Evolutionary conservation across 1,139 yeast genomes (phyloP).

Genomic region (Diutina rugosa): DNA sequence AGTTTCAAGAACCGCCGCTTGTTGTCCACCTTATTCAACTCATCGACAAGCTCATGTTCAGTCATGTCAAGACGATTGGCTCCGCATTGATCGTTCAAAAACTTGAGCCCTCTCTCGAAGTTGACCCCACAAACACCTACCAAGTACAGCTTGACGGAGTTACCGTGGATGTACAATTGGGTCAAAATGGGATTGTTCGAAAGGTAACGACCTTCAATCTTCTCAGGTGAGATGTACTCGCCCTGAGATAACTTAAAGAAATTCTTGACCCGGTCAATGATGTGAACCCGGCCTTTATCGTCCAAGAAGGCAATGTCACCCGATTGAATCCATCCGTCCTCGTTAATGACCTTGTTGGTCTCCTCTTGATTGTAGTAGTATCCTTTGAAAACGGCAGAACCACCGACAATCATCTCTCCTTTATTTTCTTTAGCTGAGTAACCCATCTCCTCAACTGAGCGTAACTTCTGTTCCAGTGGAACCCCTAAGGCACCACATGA

Average conservation of each 20-base stretch:
- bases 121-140: slow-evolving; percentile 37
- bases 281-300: slow-evolving; percentile 22
- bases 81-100: background rate
- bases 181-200: slow-evolving; percentile 18
- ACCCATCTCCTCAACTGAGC: slow-evolving; percentile 4
- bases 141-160: slow-evolving; percentile 11
- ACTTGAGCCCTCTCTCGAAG: slow-evolving; percentile 15
- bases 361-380: slow-evolving; percentile 28
- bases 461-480: slow-evolving; percentile 3
- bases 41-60: slow-evolving; percentile 1
- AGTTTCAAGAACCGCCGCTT: slow-evolving; percentile 13
- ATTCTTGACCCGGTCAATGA: slow-evolving; percentile 31
- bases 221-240: slow-evolving; percentile 31
- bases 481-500: slow-evolving; percentile 8
- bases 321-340: slow-evolving; percentile 24
- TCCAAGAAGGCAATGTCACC: slow-evolving; percentile 27
- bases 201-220: slow-evolving; percentile 25
- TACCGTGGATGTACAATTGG: slow-evolving; percentile 42
- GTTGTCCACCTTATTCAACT: slow-evolving; percentile 14
- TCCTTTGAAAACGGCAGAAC: slow-evolving; percentile 23
- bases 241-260: slow-evolving; percentile 34
- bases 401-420: slow-evolving; percentile 31
- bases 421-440: background rate
- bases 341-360: slow-evolving; percentile 15
- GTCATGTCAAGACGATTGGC: background rate